Conservation (phyloP, 768 basidiomycete genomes). For the Clitopilus passeckerianus region DNA sequence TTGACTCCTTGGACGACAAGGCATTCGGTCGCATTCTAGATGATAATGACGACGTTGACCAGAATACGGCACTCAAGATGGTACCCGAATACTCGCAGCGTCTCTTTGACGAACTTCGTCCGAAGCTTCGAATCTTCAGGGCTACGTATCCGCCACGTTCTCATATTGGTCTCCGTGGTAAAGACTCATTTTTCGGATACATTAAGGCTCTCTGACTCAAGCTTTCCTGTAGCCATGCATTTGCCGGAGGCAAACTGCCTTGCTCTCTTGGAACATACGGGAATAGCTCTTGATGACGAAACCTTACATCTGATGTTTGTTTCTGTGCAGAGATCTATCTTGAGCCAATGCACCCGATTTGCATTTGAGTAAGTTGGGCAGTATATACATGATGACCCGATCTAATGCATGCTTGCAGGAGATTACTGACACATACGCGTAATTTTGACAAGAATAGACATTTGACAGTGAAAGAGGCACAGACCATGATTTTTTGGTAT, state of each 20-base stretch:
- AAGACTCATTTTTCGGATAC: background rate
- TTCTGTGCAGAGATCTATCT: slow-evolving; percentile 3
- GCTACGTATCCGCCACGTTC: slow-evolving; percentile 5
- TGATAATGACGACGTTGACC: slow-evolving; percentile 6
- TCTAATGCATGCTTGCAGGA: background rate
- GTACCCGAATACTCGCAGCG: slow-evolving; percentile 2
- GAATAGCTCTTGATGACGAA: slow-evolving; percentile 7
- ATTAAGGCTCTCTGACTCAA: background rate
- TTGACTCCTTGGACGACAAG: slow-evolving; percentile 6
- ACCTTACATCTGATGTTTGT: slow-evolving; percentile 9
- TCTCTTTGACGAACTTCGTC: slow-evolving; percentile 4
- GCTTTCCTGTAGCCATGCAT: slow-evolving; percentile 5
- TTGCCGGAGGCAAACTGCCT: background rate
- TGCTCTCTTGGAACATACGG: slow-evolving; percentile 5
- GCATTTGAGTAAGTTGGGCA: slow-evolving; percentile 2
- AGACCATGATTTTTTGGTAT: slow-evolving; percentile 4
- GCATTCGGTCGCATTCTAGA: slow-evolving; percentile 1
- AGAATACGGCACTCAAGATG: background rate
- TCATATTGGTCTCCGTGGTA: slow-evolving; percentile 5
- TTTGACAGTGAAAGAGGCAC: slow-evolving; percentile 5
- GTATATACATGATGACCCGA: background rate
- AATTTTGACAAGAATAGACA: background rate
- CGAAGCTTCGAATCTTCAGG: slow-evolving; percentile 4
- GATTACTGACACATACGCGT: slow-evolving; percentile 5
- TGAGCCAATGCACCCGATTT: slow-evolving; percentile 8